phyloP scores from a whole-genome alignment of 345 rosid genomes.

The Eutrema japonicum region DNA sequence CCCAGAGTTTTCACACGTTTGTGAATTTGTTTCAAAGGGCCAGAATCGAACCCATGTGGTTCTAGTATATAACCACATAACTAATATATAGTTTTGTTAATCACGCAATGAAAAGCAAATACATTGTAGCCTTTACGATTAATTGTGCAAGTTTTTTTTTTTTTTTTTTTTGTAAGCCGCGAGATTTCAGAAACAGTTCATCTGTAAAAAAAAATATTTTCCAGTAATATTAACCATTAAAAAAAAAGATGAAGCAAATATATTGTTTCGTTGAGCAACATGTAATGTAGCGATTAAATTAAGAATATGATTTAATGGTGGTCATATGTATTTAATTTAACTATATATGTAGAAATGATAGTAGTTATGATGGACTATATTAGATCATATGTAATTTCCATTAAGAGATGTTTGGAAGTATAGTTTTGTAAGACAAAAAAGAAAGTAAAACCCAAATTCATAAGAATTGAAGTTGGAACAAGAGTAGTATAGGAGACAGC shows the following conservation, averaged over 20 bases:
- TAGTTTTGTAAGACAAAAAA: background rate
- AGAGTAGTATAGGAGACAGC: constrained; percentile 5
- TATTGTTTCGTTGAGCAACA: background rate
- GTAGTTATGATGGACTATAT: background rate
- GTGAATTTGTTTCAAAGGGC: too few species aligned
- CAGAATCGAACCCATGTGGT: too few species aligned
- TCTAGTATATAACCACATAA: background rate
- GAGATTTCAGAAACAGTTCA: too few species aligned
- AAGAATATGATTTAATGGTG: background rate
- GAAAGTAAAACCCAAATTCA: constrained; percentile 6
- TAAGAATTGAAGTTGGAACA: constrained; percentile 9
- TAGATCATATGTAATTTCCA: background rate
- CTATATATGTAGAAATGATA: background rate
- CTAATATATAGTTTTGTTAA: background rate
- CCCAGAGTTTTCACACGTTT: too few species aligned
- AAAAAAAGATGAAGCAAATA: too few species aligned
- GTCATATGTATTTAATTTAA: background rate
- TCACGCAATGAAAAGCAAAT: background rate
- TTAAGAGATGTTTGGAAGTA: background rate
- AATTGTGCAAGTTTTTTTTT: too few species aligned
- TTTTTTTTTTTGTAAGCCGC: too few species aligned
- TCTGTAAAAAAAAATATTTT: too few species aligned
- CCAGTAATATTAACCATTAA: too few species aligned
- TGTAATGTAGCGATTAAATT: background rate
- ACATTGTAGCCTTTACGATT: too few species aligned